These are phyloP conservation scores for Phyllosticta citriasiana DNA, from an alignment of 2,329 filamentous ascomycete genomes.

Conservation along the genomic window DNA sequence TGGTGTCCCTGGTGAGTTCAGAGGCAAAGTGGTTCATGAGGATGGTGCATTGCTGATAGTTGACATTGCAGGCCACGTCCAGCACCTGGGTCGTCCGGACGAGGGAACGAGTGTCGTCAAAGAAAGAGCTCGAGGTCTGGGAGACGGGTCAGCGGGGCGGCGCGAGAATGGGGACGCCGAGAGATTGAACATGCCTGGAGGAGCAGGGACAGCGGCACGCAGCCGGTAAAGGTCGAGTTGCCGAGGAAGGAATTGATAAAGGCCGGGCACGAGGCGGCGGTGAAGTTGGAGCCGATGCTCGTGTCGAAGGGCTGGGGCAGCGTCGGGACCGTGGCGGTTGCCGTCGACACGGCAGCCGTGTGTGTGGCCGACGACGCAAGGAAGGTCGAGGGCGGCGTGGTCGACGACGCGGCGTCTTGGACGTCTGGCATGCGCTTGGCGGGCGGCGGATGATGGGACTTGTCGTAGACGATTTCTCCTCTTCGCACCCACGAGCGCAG, in stretches of 20 bases:
- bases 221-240: slow-evolving; percentile 58
- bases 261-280: slow-evolving; percentile 44
- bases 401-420: background rate
- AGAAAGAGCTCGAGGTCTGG: slow-evolving; percentile 76
- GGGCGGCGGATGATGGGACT: background rate
- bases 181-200: slow-evolving; percentile 50
- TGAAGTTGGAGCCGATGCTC: slow-evolving; percentile 43
- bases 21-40: slow-evolving; percentile 56
- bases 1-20: slow-evolving; percentile 50
- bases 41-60: slow-evolving; percentile 53
- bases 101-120: slow-evolving; percentile 62
- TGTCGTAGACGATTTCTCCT: slow-evolving; percentile 9
- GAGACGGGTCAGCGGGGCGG: slow-evolving; percentile 11
- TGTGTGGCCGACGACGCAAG: background rate
- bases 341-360: slow-evolving; percentile 10
- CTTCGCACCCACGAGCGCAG: slow-evolving; percentile 7
- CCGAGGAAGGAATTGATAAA: slow-evolving; percentile 61
- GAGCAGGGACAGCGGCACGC: slow-evolving; percentile 76
- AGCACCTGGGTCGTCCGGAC: slow-evolving; percentile 66
- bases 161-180: background rate
- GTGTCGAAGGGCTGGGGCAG: slow-evolving; percentile 39
- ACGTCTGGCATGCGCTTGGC: slow-evolving; percentile 5
- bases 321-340: background rate
- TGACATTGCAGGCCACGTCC: slow-evolving; percentile 64
- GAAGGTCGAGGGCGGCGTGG: slow-evolving; percentile 3